Evolutionary conservation across 2,329 filamentous ascomycete species (phyloP).

Genomic region (Fusarium sterilihyphosum): DNA sequence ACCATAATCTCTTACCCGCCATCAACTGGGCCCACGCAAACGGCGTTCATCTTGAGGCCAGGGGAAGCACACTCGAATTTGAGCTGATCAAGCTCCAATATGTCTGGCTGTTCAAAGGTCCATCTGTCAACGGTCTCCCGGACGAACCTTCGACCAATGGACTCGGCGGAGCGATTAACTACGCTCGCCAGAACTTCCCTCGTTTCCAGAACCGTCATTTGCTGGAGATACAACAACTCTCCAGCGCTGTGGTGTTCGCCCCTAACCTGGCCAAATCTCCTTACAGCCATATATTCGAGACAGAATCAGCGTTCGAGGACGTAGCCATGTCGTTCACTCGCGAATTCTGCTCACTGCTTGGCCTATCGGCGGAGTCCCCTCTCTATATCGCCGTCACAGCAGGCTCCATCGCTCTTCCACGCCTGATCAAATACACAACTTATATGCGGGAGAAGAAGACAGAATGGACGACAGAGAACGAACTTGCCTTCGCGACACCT

Average conservation of each 20-base stretch:
- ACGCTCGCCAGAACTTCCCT: conserved; percentile 79
- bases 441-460: conserved; percentile 91
- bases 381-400: conserved; percentile 94
- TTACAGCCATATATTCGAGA: conserved; percentile 82
- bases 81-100: conserved; percentile 92
- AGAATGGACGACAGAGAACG: conserved; percentile 92
- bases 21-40: conserved; percentile 87
- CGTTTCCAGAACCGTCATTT: conserved; percentile 80
- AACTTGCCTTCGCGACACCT: conserved; percentile 82
- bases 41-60: conserved; percentile 74
- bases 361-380: conserved; percentile 89
- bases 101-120: conserved; percentile 83
- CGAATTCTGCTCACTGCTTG: conserved; percentile 93
- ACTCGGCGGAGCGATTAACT: conserved; percentile 73
- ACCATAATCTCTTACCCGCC: conserved; percentile 80
- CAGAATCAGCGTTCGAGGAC: conserved; percentile 80
- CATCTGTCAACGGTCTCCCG: conserved; percentile 63
- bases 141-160: conserved; percentile 63
- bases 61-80: conserved; percentile 94
- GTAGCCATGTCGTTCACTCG: conserved; percentile 88
- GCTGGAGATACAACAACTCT: conserved; percentile 82
- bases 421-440: conserved; percentile 85
- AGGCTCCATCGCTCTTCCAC: conserved; percentile 89
- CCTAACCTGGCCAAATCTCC: conserved; percentile 80
- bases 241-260: conserved; percentile 81